Evolutionary conservation across 164 flowering plant species (phyloP), one percentile per base, ranked within the genome.

Genomic region (Aristolochia contorta): DNA sequence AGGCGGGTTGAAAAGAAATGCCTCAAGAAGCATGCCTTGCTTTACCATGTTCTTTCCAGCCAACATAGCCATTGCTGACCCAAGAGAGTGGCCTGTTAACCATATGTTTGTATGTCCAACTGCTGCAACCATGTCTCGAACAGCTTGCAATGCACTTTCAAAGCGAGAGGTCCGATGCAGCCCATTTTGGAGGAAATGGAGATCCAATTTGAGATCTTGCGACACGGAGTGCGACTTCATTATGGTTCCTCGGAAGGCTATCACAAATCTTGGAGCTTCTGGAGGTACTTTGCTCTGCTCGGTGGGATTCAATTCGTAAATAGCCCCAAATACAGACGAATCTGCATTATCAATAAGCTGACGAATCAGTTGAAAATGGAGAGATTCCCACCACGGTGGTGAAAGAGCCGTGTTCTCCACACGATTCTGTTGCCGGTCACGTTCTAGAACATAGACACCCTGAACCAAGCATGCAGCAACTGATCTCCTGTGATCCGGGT

Each of bases 11-110:
- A 93, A 93, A 4, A 90, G 85, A 69, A 71, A 88, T 33, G 92
- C 54, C 45, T 87, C 83, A 16, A 89, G 73, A 56, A 71, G 81
- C 54, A 54, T 52, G 20, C 92, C 88, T 0, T 67, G 65, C 70
- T 74, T 80, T 9, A 86, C 99, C 95, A 90, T 85, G 21, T 71
- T 78, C 74, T 80, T 90, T 18, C 95, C 99, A 20, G 89, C 87
- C 33, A 86, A 84, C 84, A 85, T 59, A 56, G 88, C 95, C 74
- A 90, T 75, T 55, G 96, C 87, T 22, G 97, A 67, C 48, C 99
- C 99, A 10, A 94, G 71, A 20, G 99, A 94, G 64, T 94, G 99
- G 25, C 99, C 99, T 30, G 93, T 73, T 45, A 94, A 66, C 96
- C 96, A 94, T 14, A 88, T 60, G 49, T 69, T 80, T 6, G 32